phyloP scores from a whole-genome alignment of 495 filamentous ascomycete species.

The Penicillium coprophilum region DNA sequence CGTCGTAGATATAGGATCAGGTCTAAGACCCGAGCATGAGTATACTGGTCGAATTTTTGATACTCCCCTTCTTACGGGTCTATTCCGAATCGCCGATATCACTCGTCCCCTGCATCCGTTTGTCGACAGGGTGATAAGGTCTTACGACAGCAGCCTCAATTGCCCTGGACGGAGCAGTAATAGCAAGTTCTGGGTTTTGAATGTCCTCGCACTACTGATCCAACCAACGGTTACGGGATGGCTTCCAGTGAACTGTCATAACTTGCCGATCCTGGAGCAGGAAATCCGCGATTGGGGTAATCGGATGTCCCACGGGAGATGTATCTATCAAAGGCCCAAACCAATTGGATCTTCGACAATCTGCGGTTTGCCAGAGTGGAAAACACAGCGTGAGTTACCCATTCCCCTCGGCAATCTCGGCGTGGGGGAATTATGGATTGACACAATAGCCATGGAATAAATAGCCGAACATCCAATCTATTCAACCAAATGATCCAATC shows the following conservation, averaged over 20 bases:
- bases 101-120: neutral
- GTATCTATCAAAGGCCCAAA: constrained; percentile 11
- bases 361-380: constrained; percentile 12
- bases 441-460: neutral
- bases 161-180: constrained; percentile 10
- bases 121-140: constrained; percentile 13
- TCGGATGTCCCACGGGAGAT: constrained; percentile 3
- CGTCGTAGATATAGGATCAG: constrained; percentile 15
- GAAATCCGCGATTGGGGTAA: constrained; percentile 24
- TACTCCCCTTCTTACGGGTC: constrained; percentile 21
- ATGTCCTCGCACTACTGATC: constrained; percentile 13
- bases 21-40: constrained; percentile 18
- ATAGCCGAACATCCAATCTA: neutral
- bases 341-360: constrained; percentile 14
- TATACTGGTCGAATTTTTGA: constrained; percentile 11
- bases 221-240: constrained; percentile 5
- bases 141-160: constrained; percentile 13
- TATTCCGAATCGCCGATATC: constrained; percentile 18
- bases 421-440: neutral
- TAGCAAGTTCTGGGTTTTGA: constrained; percentile 16
- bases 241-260: constrained; percentile 13
- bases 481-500: neutral
- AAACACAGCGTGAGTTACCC: neutral
- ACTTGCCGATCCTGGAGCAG: constrained; percentile 12
- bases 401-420: neutral